These are phyloP conservation scores for Hemisphaericaspora subhashii DNA, from an alignment of 1,139 yeast genomes.

Conservation along the genomic window DNA sequence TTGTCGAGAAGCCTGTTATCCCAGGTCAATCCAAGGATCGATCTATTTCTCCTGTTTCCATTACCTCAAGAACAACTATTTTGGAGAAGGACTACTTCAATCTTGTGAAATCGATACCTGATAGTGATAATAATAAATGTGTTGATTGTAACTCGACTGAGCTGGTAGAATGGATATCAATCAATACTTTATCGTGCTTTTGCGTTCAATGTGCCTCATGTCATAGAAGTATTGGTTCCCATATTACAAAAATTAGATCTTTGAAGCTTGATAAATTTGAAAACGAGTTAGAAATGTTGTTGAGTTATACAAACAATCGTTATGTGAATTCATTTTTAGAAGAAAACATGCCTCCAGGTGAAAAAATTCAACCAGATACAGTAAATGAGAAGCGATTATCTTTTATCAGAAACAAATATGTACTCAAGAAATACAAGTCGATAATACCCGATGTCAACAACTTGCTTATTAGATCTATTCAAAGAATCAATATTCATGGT, in stretches of 20 bases:
- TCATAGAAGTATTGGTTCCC: conserved; percentile 54
- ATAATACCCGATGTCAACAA: conserved; percentile 26
- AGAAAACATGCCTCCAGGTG: conserved; percentile 16
- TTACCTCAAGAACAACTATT: conserved; percentile 25
- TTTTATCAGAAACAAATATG: conserved; percentile 55
- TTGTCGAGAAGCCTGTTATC: conserved; percentile 17
- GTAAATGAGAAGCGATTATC: conserved; percentile 35
- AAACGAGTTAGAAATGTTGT: conserved; percentile 38
- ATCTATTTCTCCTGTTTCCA: conserved; percentile 36
- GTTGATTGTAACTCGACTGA: conserved; percentile 74
- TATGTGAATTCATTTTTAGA: conserved; percentile 41
- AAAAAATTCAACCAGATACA: conserved; percentile 25
- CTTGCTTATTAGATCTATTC: conserved; percentile 45
- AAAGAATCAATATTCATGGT: conserved; percentile 46
- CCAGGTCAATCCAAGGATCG: conserved; percentile 22
- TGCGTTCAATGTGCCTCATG: conserved; percentile 80
- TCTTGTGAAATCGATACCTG: conserved; percentile 45
- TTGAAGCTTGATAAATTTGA: conserved; percentile 51
- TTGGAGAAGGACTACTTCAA: conserved; percentile 33
- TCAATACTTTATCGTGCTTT: conserved; percentile 68
- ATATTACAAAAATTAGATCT: conserved; percentile 50
- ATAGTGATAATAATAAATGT: conserved; percentile 63
- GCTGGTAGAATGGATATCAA: conserved; percentile 85
- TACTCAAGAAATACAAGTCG: conserved; percentile 35
- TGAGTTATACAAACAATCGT: conserved; percentile 43